Evolutionary conservation across 2,329 filamentous ascomycete genomes (phyloP), one percentile per base, ranked within the genome.

Genomic region (Trichoderma sp.): DNA sequence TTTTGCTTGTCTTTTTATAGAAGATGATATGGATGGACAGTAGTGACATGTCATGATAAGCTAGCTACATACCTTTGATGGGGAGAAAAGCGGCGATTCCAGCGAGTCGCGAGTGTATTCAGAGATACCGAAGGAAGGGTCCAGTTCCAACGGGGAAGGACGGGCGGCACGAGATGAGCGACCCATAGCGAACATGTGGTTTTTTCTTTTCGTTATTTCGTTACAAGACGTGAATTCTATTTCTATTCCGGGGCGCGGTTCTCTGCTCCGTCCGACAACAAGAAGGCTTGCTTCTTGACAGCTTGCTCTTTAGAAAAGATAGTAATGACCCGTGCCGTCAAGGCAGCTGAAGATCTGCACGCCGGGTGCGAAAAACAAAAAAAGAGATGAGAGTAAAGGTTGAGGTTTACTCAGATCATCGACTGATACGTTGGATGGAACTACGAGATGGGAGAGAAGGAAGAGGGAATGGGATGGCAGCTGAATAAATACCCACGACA

Each of bases 261-360:
- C 36, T 30, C 39, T 64, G 58, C 30, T 64, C 36, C 32, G 50
- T 69, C 57, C 57, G 43, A 26, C 39, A 32, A 30, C 28, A 50
- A 69, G 66, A 69, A 69, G 66, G 55, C 66, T 69, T 62, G 66
- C 66, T 69, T 69, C 57, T 59, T 59, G 65, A 30, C 39, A 7
- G 26, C 20, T 61, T 61, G 55, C 34, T 47, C 36, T 50, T 50
- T 30, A 62, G 26, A 36, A 69, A 69, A 53, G 66, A 69, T 69
- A 62, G 66, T 30, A 58, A 50, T 62, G 64, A 71, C 58, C 57
- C 39, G 66, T 47, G 66, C 71, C 71, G 57, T 72, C 71, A 72
- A 72, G 71, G 67, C 71, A 72, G 71, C 67, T 50, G 55, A 70
- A 70, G 59, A 17, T 70, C 71, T 70, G 71, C 71, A 72, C 71